Percentiles rank a stretch among this genome's conserved stretches.
phyloP scores from a whole-genome alignment of 2,329 filamentous ascomycete genomes.

The Phialophora expanda region DNA sequence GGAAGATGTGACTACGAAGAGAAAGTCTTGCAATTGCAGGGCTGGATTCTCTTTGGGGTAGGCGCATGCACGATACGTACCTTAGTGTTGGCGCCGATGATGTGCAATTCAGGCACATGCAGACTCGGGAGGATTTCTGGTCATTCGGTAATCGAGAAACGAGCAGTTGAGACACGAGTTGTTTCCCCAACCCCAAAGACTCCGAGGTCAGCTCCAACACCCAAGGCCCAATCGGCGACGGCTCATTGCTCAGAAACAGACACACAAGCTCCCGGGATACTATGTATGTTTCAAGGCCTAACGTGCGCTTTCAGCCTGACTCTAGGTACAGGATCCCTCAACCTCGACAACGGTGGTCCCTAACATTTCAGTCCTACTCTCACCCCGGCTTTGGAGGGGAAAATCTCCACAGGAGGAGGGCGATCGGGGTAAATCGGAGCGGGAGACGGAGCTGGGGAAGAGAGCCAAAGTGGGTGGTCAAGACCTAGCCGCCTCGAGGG shows the following conservation, averaged over 20 bases:
- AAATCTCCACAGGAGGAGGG: background rate
- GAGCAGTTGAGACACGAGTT: conserved; percentile 1
- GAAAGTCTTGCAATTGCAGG: conserved; percentile 11
- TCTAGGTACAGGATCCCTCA: background rate
- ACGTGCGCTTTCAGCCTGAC: background rate
- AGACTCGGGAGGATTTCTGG: background rate
- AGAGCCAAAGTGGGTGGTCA: background rate
- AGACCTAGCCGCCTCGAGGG: background rate
- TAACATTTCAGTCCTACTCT: background rate
- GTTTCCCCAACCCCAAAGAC: conserved; percentile 5
- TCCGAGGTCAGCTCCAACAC: background rate
- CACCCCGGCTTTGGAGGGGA: background rate
- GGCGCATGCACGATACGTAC: conserved; percentile 20
- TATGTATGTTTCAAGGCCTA: background rate
- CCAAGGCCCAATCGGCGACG: background rate
- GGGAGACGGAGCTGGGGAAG: conserved; percentile 1
- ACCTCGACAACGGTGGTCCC: background rate
- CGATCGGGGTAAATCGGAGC: conserved; percentile 1
- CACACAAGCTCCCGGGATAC: background rate
- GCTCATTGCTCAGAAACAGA: background rate
- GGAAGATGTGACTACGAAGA: conserved; percentile 6
- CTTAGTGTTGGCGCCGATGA: background rate
- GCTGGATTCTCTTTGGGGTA: conserved; percentile 10
- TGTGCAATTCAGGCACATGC: background rate
- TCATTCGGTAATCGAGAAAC: conserved; percentile 12